Conservation (phyloP, 805 yeast species). For the Hanseniaspora lindneri region DNA sequence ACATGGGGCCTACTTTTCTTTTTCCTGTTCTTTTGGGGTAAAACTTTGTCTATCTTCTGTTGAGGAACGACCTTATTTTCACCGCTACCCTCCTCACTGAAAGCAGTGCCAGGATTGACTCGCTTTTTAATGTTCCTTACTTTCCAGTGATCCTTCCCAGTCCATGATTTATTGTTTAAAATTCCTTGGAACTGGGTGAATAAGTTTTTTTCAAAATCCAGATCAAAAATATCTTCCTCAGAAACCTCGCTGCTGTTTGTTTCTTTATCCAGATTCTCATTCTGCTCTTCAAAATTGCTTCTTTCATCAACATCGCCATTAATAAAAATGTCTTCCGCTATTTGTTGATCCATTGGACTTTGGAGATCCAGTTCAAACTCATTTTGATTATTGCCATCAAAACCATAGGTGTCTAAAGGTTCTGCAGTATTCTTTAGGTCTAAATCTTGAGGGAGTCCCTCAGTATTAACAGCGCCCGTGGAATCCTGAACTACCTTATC, state of each 20-base stretch:
- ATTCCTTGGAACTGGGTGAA: constrained; percentile 73
- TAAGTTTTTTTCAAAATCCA: constrained; percentile 43
- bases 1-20: constrained; percentile 28
- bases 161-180: constrained; percentile 55
- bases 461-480: constrained; percentile 22
- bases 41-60: constrained; percentile 7
- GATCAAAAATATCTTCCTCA: constrained; percentile 19
- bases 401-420: background rate
- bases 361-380: constrained; percentile 19
- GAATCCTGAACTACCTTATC: constrained; percentile 26
- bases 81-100: background rate
- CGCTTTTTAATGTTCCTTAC: constrained; percentile 44
- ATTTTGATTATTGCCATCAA: constrained; percentile 21
- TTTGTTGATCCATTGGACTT: constrained; percentile 23
- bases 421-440: too few relatives aligned
- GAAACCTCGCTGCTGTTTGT: constrained; percentile 22
- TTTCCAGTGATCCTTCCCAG: constrained; percentile 91
- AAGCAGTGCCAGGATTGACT: background rate
- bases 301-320: constrained; percentile 18
- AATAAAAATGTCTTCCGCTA: constrained; percentile 16
- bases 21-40: constrained; percentile 15
- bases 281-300: background rate
- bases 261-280: constrained; percentile 17
- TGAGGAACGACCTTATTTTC: background rate
- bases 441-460: too few relatives aligned